phyloP scores from a whole-genome alignment of 441 rosid species.

The Croton laevigatus region DNA sequence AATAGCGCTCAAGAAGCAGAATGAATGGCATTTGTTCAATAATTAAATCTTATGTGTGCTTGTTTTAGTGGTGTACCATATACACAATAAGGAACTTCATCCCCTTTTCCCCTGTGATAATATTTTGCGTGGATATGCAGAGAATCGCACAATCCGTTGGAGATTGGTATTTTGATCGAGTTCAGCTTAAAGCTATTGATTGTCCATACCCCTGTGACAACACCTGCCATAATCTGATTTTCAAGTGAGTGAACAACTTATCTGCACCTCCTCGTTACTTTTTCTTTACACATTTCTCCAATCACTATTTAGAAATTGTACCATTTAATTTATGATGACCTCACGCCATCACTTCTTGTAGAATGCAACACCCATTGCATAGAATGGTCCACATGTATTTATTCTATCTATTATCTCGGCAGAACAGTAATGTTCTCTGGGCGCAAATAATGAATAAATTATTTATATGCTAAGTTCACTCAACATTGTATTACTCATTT shows the following conservation, averaged over 20 bases:
- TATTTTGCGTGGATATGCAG: constrained; percentile 37
- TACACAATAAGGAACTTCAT: background rate
- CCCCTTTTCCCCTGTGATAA: background rate
- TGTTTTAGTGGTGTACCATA: too few relatives aligned
- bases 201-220: constrained; percentile 87
- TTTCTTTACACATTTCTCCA: constrained; percentile 14
- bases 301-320: constrained; percentile 25
- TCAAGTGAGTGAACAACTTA: constrained; percentile 39
- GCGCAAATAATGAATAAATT: constrained; percentile 1
- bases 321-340: constrained; percentile 21
- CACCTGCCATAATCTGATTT: constrained; percentile 76
- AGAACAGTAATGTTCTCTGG: constrained; percentile 12
- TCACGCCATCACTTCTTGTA: constrained; percentile 16
- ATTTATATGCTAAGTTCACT: background rate
- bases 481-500: background rate
- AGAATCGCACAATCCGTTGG: constrained; percentile 85
- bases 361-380: constrained; percentile 16
- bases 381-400: constrained; percentile 11
- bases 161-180: constrained; percentile 93
- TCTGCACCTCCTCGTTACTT: constrained; percentile 22
- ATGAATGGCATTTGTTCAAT: too few relatives aligned
- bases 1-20: too few relatives aligned
- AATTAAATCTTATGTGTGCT: background rate
- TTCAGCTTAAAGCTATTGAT: constrained; percentile 61
- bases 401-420: background rate